Evolutionary conservation across 768 basidiomycete species (phyloP).

Genomic region (Tricholoma matsutake): DNA sequence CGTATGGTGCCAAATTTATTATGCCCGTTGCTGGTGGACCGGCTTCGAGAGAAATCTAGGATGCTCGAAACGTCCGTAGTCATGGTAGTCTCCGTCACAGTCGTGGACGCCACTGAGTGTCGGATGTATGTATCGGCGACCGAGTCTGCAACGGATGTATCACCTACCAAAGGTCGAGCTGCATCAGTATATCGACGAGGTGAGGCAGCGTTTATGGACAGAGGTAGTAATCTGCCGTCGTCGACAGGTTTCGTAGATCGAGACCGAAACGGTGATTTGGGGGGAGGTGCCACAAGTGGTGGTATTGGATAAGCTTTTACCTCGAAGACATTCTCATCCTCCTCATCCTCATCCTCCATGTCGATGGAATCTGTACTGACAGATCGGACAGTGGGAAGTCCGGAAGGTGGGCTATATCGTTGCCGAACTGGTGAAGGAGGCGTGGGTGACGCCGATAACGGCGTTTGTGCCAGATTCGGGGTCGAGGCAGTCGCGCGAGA

Average conservation of each 20-base stretch:
- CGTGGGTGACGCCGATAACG: slow-evolving; percentile 37
- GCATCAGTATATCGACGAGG: slow-evolving; percentile 27
- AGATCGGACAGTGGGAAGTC: slow-evolving; percentile 50
- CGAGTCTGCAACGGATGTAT: slow-evolving; percentile 38
- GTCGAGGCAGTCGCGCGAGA: slow-evolving; percentile 57
- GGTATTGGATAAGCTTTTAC: slow-evolving; percentile 38
- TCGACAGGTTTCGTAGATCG: slow-evolving; percentile 27
- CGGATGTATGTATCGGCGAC: slow-evolving; percentile 35
- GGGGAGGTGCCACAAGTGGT: slow-evolving; percentile 31
- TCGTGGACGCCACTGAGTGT: slow-evolving; percentile 63
- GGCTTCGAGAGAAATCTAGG: slow-evolving; percentile 39
- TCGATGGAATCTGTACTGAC: slow-evolving; percentile 48
- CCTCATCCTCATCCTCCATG: slow-evolving; percentile 17
- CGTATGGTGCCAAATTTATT: slow-evolving; percentile 77
- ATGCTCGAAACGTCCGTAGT: slow-evolving; percentile 59
- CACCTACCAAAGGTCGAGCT: slow-evolving; percentile 28
- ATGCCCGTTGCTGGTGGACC: slow-evolving; percentile 35
- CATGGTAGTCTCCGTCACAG: slow-evolving; percentile 51
- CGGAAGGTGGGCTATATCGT: slow-evolving; percentile 49
- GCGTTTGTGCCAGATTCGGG: slow-evolving; percentile 47
- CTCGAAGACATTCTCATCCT: slow-evolving; percentile 22
- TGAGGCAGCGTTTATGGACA: slow-evolving; percentile 27
- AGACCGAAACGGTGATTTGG: slow-evolving; percentile 51
- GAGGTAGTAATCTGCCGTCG: slow-evolving; percentile 29
- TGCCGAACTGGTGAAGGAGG: slow-evolving; percentile 38